Evolutionary conservation across 2,329 filamentous ascomycete species (phyloP).

Genomic region (Fusarium napiforme): DNA sequence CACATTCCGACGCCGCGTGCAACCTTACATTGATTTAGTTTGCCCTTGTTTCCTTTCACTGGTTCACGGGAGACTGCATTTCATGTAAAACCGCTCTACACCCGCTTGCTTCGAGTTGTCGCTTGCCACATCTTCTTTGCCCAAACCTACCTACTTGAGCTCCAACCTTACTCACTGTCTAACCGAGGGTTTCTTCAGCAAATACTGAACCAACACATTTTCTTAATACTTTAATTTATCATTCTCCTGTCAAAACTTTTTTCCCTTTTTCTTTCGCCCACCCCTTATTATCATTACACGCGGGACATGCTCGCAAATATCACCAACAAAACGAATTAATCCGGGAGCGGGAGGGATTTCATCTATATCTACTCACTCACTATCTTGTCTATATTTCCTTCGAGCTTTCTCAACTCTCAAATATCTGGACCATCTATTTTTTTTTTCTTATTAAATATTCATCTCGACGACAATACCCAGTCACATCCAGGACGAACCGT

Average conservation of each 20-base stretch:
- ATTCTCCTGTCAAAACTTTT: neutral
- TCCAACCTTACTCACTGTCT: neutral
- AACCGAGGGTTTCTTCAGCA: neutral
- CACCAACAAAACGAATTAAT: neutral
- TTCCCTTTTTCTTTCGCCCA: neutral
- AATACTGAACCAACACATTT: neutral
- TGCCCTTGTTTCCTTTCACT: constrained; percentile 42
- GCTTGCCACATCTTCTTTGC: constrained; percentile 15
- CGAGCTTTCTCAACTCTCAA: constrained; percentile 1
- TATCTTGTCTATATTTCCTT: neutral
- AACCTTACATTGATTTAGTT: constrained; percentile 30
- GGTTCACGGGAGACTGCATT: constrained; percentile 41
- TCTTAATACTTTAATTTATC: constrained; percentile 13
- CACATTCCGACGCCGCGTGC: constrained; percentile 44
- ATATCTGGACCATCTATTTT: neutral
- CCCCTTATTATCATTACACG: neutral
- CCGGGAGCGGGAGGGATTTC: neutral
- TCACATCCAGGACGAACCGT: neutral
- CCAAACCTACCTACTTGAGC: neutral
- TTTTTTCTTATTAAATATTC: constrained; percentile 10
- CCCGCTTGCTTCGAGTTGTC: constrained; percentile 30
- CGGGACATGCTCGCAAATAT: constrained; percentile 5
- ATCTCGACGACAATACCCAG: neutral
- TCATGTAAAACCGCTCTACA: constrained; percentile 40
- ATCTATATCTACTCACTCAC: neutral